A percentile compares a stretch with the other conserved stretches of the same genome.
Conservation (phyloP, 2,329 filamentous ascomycete genomes). For the Metarhizium guizhouense region DNA sequence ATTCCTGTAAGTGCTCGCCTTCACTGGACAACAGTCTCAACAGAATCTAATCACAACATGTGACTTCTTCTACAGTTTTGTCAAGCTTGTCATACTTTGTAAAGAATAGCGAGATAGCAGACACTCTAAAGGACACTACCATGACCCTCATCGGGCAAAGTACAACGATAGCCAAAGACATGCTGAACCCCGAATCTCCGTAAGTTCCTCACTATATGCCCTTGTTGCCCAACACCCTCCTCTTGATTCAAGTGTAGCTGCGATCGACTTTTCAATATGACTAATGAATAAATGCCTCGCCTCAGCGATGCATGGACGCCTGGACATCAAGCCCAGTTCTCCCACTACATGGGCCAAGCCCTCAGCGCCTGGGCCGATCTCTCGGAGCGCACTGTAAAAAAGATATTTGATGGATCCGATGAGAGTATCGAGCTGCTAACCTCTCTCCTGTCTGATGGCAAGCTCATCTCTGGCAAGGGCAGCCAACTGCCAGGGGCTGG, state of each 20-base stretch:
- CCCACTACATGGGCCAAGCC: slow-evolving; percentile 18
- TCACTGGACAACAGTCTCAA: slow-evolving; percentile 4
- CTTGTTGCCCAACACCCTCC: too few species aligned
- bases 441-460: slow-evolving; percentile 17
- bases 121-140: slow-evolving; percentile 18
- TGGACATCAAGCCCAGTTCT: slow-evolving; percentile 16
- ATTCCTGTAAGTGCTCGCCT: background rate
- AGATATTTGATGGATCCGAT: slow-evolving; percentile 16
- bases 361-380: slow-evolving; percentile 17
- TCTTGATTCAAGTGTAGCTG: too few species aligned
- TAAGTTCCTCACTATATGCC: slow-evolving; percentile 1
- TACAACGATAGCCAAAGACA: slow-evolving; percentile 18
- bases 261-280: background rate
- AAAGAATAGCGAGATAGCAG: background rate
- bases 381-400: slow-evolving; percentile 5
- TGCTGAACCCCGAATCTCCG: slow-evolving; percentile 4
- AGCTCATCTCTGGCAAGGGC: slow-evolving; percentile 14
- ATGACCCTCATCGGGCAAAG: slow-evolving; percentile 16
- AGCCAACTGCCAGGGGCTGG: background rate
- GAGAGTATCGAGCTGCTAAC: slow-evolving; percentile 14
- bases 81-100: slow-evolving; percentile 1
- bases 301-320: slow-evolving; percentile 14
- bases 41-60: background rate
- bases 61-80: slow-evolving; percentile 3
- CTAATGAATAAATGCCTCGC: background rate